Base-by-base conservation (phyloP, 371 early-diverging fungal genomes). In the Entomophthora muscae region DNA sequence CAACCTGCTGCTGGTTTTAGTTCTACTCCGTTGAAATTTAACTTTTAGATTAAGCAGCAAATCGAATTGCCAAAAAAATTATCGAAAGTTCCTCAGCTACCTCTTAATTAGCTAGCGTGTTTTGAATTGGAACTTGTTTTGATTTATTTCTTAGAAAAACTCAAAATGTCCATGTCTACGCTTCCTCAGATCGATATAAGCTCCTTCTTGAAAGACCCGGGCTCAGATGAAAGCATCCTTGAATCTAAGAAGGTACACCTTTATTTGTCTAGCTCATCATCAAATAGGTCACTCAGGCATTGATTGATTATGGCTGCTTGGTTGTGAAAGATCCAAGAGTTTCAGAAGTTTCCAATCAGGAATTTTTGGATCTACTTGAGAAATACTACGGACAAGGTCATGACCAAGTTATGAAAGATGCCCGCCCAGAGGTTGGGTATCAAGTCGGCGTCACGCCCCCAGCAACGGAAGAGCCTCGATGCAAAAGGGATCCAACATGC, bases 361-460 rank as follows among this genome's bases (percentile, higher is more conserved):
- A 31, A 22, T 65, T 60, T 62, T 28, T 70, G 28, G 77, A 84
- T 73, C 70, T 78, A 65, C 68, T 84, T 66, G 84, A 84, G 65
- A 78, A 78, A 63, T 86, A 86, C 71, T 86, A 79, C 67, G 72
- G 66, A 53, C 83, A 84, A 70, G 71, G 73, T 2, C 53, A 57
- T 28, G 82, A 80, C 52, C 69, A 64, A 64, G 81, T 80, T 72
- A 67, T 80, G 65, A 65, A 72, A 62, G 86, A 86, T 71, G 75
- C 71, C 30, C 73, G 82, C 17, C 79, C 83, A 52, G 78, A 84
- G 24, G 65, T 78, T 55, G 70, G 70, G 12, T 79, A 74, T 69
- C 78, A 76, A 67, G 79, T 84, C 52, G 83, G 86, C n/a, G 77
- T 75, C n/a, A 86, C 84, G 5, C 86, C 86, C 27, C 81, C 78